A percentile compares a stretch with the other conserved stretches of the same genome.
Conservation (phyloP, 805 yeast species). For the Kurtzmaniella cleridarum region DNA sequence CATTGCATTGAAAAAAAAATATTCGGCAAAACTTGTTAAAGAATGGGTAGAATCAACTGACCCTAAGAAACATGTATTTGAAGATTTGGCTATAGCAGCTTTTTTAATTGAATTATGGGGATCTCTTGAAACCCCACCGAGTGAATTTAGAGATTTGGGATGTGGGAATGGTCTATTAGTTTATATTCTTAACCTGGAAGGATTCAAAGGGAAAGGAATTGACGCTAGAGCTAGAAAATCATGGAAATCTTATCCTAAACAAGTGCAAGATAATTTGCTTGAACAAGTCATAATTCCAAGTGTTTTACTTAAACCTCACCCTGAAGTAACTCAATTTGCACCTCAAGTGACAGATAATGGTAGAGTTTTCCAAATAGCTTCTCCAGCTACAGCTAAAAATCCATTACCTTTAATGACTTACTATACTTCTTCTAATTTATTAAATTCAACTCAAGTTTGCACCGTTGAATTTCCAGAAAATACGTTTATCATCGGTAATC, state of each 20-base stretch:
- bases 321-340: slow-evolving; percentile 46
- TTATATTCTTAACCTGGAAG: slow-evolving; percentile 70
- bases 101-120: slow-evolving; percentile 85
- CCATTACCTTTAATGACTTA: slow-evolving; percentile 44
- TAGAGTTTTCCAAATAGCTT: slow-evolving; percentile 50
- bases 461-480: slow-evolving; percentile 63
- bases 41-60: slow-evolving; percentile 93
- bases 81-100: slow-evolving; percentile 93
- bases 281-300: slow-evolving; percentile 86
- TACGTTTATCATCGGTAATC: slow-evolving; percentile 88
- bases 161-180: slow-evolving; percentile 93
- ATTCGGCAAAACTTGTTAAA: slow-evolving; percentile 68
- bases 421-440: slow-evolving; percentile 48
- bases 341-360: slow-evolving; percentile 61
- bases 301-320: slow-evolving; percentile 63
- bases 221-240: slow-evolving; percentile 89
- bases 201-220: slow-evolving; percentile 75
- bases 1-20: slow-evolving; percentile 72
- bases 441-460: slow-evolving; percentile 44
- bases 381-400: slow-evolving; percentile 11
- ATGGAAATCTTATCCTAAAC: slow-evolving; percentile 72
- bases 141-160: slow-evolving; percentile 80
- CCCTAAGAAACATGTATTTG: slow-evolving; percentile 93
- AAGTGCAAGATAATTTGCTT: slow-evolving; percentile 49
- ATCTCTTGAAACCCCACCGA: slow-evolving; percentile 35